Evolutionary conservation across 345 rosid genomes (phyloP), one percentile per base, ranked within the genome.

Genomic region (Angophora floribunda): DNA sequence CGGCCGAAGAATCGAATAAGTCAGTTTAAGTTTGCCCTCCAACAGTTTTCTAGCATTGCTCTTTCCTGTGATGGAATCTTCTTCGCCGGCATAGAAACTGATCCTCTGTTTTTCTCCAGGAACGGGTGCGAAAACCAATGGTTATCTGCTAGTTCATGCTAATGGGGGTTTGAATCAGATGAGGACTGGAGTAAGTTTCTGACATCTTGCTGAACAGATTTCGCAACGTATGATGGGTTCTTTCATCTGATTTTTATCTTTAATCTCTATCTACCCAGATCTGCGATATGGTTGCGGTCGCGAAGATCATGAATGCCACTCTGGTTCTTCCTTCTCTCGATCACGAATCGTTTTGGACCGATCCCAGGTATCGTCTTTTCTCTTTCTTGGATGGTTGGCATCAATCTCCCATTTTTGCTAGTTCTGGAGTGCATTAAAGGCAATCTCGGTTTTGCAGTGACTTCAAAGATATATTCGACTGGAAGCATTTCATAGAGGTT

Each of bases 151-250:
- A 45, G 98, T 96, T 90, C 99, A 97, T 88, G 99, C 99, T 13
- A 98, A 97, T 87, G 99, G 99, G 52, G 99, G 99, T 90, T 87
- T 98, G 93, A 98, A 98, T 94, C 99, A 98, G 94, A 98, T 98
- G 99, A 96, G 99, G 94, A 95, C 99, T n/a, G 99, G 99, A 79
- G 99, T 97, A 92, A 91, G 97, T 92, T 89, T 70, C 44, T 22
- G 30, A 59, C 51, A 19, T 14, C 61, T 21, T 55, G 21, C 28
- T 32, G 84, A 30, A 50, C 59, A 59, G 22, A 52, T 82, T 30
- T 51, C 47, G 50, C 22, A 70, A 67, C 63, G 32, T 61, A 32
- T 51, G 21, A 41, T 21, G 30, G 26, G 47, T 36, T 47, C 65
- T 59, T 89, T 51, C 49, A 65, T 55, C 53, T 85, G 63, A 41